Evolutionary conservation across 257 asterid genomes (phyloP).

Genomic region (Cordia subcordata): DNA sequence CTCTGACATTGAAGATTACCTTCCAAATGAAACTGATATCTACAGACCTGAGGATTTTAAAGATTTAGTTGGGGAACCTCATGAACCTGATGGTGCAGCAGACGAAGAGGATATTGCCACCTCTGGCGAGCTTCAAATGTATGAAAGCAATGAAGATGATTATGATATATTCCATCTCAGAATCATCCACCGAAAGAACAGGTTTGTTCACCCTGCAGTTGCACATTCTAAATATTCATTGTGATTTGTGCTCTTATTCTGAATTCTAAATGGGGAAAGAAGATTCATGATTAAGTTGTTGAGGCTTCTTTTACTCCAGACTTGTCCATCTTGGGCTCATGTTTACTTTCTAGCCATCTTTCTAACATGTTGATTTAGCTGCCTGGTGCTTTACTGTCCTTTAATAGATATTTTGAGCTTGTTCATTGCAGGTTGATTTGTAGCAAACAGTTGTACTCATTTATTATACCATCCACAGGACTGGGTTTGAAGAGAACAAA

Average conservation of each 20-base stretch:
- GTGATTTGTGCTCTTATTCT: no score
- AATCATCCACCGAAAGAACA: conserved; percentile 80
- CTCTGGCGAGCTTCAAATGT: conserved; percentile 50
- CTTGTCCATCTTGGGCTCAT: neutral
- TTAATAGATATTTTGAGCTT: conserved; percentile 23
- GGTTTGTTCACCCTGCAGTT: conserved; percentile 35
- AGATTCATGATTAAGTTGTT: no score
- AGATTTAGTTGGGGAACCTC: conserved; percentile 22
- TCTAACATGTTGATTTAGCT: neutral
- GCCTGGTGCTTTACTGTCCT: conserved; percentile 7
- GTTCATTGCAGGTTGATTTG: conserved; percentile 38
- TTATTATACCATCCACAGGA: conserved; percentile 61
- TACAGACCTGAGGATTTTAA: conserved; percentile 23
- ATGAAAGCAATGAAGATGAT: conserved; percentile 53
- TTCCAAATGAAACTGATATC: conserved; percentile 9
- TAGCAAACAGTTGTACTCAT: conserved; percentile 46
- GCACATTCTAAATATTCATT: no score
- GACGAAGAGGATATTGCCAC: conserved; percentile 39
- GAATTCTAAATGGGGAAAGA: no score
- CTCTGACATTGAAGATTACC: conserved; percentile 26
- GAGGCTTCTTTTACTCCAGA: neutral
- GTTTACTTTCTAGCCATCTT: neutral
- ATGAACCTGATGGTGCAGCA: conserved; percentile 32
- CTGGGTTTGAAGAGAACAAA: conserved; percentile 86
- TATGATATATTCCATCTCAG: conserved; percentile 62